Evolutionary conservation across 202 grass and related monocot genomes (phyloP), one percentile per base, ranked within the genome.

Genomic region (Cymbopogon flexuosus): DNA sequence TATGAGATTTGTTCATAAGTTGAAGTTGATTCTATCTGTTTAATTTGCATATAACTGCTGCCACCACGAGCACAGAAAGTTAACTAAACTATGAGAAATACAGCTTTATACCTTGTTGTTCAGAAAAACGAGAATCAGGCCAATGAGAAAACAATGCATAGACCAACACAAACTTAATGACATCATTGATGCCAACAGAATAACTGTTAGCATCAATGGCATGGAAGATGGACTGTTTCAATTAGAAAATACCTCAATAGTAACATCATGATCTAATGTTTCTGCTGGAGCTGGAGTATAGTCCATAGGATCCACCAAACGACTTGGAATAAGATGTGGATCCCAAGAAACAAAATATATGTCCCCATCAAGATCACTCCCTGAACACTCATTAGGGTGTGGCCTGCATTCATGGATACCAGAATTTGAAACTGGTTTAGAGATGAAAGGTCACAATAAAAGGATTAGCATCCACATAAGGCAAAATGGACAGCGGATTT

Each of bases 271-370:
- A 87, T 97, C 94, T 87, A 97, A 89, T 58, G 10, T 89, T 79
- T 87, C 79, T 51, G 80, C 63, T 60, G 82, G 77, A 24, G 90
- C 92, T 69, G 90, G 79, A 89, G 78, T 80, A 61, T 98, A 98
- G 58, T 98, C 88, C 92, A 95, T 95, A 47, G 95, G 90, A 12
- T 51, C 21, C 62, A 66, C 81, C 49, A 72, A 59, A 15, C 82
- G 79, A 78, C 73, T 19, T 73, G 95, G 92, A 72, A 98, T 88
- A 51, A 98, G 95, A 77, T 59, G 2, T 43, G 19, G 49, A 57
- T 98, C 95, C 95, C 95, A 98, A 77, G 81, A 82, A 41, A 93
- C 95, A 75, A 94, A 98, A 87, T 98, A 98, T 74, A 98, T 86
- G 62, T 94, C 95, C 13, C 92, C 95, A 39, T 98, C 95, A 74